Evolutionary conservation across 371 early-diverging fungal species (phyloP), one percentile per base, ranked within the genome.

Genomic region (Syncephalastrum sp.): DNA sequence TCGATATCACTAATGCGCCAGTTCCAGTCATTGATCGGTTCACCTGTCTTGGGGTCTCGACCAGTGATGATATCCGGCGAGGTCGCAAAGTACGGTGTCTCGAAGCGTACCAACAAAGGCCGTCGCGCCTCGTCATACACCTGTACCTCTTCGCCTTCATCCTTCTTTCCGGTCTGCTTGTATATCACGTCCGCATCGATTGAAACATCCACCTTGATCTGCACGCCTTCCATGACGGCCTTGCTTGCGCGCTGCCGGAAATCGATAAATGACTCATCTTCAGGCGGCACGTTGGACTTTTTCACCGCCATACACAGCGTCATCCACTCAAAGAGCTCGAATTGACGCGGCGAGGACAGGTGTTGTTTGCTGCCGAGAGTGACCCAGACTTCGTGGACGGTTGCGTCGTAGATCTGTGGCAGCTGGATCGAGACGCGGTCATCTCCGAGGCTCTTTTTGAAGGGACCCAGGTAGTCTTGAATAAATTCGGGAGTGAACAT

Each of bases 1-100:
- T 84, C 84, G 50, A 84, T 73, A 61, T 84, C 84, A 5, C 74
- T 67, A 21, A 84, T 63, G 7, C 72, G 65, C 84, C 84, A 84
- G 23, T 63, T 69, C 84, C 84, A 84, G 46, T 81, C 73, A 41
- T 77, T 78, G 8, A 77, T 68, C 5, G 81, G 80, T 29, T 82
- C 82, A 5, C 74, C 67, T 14, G 79, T 79, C 24, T 79, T 68
- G 3, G 73, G 61, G 61, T 74, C 75, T 43, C 80, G 69, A 7
- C 73, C 76, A 12, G 70, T 65, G 3, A 82, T 76, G 79, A 82
- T 81, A 14, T 67, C 48, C 41, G 70, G 73, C 1, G 82, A 82
- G 17, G 84, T 81, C 51, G 70, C 69, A 54, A 84, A 84, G 59
- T 71, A 82, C 5, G 84, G 84, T 6, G 82, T 77, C 45, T 77